A percentile compares a stretch with the other conserved stretches of the same genome.
phyloP scores from a whole-genome alignment of 2,329 filamentous ascomycete species.

The Aspergillus costaricaensis region DNA sequence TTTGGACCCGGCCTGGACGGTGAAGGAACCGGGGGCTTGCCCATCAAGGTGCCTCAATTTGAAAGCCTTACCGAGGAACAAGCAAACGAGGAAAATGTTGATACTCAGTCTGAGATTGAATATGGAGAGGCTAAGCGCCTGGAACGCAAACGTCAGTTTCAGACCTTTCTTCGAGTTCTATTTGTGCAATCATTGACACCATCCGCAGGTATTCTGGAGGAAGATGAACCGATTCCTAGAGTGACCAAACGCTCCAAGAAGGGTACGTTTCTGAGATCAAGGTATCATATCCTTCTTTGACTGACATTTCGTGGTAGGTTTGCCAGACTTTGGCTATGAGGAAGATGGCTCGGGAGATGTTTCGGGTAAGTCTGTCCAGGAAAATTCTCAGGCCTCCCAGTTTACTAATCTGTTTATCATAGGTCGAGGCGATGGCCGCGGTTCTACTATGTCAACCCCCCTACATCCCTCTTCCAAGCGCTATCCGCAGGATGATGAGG shows the following conservation, averaged over 20 bases:
- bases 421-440: constrained; percentile 27
- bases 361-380: constrained; percentile 17
- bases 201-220: constrained; percentile 47
- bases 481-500: constrained; percentile 41
- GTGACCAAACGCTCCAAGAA: constrained; percentile 49
- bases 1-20: constrained; percentile 65
- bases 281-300: constrained; percentile 6
- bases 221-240: constrained; percentile 49
- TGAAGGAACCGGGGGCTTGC: constrained; percentile 46
- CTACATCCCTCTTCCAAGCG: constrained; percentile 38
- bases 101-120: constrained; percentile 50
- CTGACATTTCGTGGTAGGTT: constrained; percentile 8
- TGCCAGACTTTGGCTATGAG: constrained; percentile 32
- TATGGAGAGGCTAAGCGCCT: constrained; percentile 52
- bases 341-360: constrained; percentile 38
- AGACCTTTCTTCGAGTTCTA: not conserved
- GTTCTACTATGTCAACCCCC: constrained; percentile 40
- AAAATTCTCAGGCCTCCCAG: not conserved
- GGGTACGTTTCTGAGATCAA: constrained; percentile 28
- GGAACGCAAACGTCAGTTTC: constrained; percentile 48
- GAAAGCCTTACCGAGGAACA: constrained; percentile 52
- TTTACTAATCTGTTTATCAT: not conserved
- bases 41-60: constrained; percentile 51
- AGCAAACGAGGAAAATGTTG: constrained; percentile 53
- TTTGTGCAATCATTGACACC: constrained; percentile 13